These are phyloP conservation scores for Moringa oleifera DNA, from an alignment of 345 rosid species.

Conservation along the genomic window DNA sequence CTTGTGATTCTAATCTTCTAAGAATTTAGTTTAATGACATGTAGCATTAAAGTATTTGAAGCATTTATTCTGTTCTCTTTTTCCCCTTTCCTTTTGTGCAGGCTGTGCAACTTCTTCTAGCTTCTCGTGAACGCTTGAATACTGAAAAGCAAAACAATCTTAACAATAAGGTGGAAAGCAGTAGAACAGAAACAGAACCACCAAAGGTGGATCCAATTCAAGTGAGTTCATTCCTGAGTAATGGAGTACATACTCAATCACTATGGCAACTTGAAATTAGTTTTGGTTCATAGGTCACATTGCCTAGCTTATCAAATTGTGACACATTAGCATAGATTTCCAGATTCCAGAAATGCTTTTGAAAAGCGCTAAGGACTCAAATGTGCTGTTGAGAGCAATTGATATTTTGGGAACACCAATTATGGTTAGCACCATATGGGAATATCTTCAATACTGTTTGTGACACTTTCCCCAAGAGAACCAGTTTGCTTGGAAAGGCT, in stretches of 20 bases:
- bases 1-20: no score
- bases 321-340: neutral
- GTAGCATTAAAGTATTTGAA: neutral
- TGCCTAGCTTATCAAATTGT: no score
- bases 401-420: neutral
- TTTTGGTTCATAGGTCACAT: neutral
- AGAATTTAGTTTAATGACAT: neutral
- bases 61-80: neutral
- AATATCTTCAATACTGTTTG: no score
- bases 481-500: neutral
- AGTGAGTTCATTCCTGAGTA: conserved; percentile 34
- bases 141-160: conserved; percentile 31
- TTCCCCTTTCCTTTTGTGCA: conserved; percentile 23
- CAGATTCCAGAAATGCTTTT: neutral
- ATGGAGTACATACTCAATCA: neutral
- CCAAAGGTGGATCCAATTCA: conserved; percentile 59
- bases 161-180: conserved; percentile 26
- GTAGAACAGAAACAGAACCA: conserved; percentile 24
- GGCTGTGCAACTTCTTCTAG: conserved; percentile 80
- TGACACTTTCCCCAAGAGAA: neutral
- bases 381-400: neutral
- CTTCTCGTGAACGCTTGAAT: conserved; percentile 46
- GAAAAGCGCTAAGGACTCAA: no score
- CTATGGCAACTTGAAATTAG: neutral
- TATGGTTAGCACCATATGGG: neutral